Evolutionary conservation across 805 yeast species (phyloP).

Genomic region (Hanseniaspora occidentalis): DNA sequence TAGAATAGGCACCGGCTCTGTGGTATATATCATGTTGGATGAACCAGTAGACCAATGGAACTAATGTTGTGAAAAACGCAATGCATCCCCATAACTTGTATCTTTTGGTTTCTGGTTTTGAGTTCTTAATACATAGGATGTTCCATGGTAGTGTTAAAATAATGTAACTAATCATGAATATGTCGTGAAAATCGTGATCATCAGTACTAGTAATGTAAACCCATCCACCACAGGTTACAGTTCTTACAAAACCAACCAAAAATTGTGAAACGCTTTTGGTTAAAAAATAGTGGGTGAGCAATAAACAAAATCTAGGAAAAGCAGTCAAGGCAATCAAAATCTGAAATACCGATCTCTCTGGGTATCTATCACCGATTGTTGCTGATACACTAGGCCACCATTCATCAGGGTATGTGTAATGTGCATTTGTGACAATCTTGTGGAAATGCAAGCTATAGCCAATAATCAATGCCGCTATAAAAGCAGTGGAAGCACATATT

Average conservation of each 20-base stretch:
- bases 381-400: conserved; percentile 99
- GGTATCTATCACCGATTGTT: conserved; percentile 92
- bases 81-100: conserved; percentile 40
- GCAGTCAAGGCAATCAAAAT: conserved; percentile 83
- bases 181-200: conserved; percentile 92
- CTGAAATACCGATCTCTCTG: conserved; percentile 89
- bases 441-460: conserved; percentile 73
- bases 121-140: conserved; percentile 34
- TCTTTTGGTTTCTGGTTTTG: conserved; percentile 30
- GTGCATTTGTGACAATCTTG: conserved; percentile 79
- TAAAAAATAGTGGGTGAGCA: conserved; percentile 35
- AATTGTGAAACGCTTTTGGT: conserved; percentile 13
- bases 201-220: conserved; percentile 94
- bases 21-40: conserved; percentile 86
- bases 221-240: conserved; percentile 97
- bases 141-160: conserved; percentile 90
- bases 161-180: conserved; percentile 87
- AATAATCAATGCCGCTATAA: conserved; percentile 56
- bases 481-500: conserved; percentile 59
- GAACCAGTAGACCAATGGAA: conserved; percentile 80
- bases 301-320: conserved; percentile 73
- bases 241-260: conserved; percentile 66
- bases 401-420: conserved; percentile 88
- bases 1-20: conserved; percentile 88
- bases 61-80: conserved; percentile 55